Conservation (phyloP, 768 basidiomycete genomes). For the Kwoniella newhampshirensis region DNA sequence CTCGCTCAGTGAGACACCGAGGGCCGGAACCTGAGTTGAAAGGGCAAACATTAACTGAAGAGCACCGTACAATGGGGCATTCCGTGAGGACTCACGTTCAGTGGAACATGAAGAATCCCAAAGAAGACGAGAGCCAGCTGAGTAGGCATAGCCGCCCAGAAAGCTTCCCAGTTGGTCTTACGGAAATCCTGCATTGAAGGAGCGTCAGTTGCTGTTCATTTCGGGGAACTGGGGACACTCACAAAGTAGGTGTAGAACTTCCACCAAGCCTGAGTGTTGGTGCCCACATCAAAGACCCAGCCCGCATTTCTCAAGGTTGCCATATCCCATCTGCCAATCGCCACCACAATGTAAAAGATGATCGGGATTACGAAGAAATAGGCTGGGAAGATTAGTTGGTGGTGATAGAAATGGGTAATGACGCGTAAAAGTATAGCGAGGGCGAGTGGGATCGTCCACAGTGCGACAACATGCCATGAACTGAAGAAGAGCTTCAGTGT, state of each 20-base stretch:
- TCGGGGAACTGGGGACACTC: conserved; percentile 33
- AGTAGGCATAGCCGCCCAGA: conserved; percentile 85
- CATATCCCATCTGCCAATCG: conserved; percentile 65
- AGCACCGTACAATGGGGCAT: neutral
- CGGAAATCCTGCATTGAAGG: conserved; percentile 59
- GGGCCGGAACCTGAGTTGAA: conserved; percentile 84
- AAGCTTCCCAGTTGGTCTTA: conserved; percentile 63
- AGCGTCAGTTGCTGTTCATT: neutral
- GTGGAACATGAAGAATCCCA: conserved; percentile 49
- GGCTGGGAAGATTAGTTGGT: conserved; percentile 85
- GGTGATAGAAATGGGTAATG: conserved; percentile 74
- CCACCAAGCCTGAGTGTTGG: conserved; percentile 66
- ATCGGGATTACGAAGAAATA: conserved; percentile 65
- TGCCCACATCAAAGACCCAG: conserved; percentile 82
- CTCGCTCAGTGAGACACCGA: conserved; percentile 85
- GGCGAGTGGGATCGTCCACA: conserved; percentile 77
- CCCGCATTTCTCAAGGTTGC: conserved; percentile 63
- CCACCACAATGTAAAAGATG: conserved; percentile 78
- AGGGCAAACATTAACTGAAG: conserved; percentile 49
- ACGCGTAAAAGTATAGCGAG: conserved; percentile 75
- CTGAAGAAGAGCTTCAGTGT: conserved; percentile 70
- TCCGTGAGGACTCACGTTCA: conserved; percentile 43
- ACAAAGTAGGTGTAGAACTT: conserved; percentile 81
- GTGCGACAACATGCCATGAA: conserved; percentile 62
- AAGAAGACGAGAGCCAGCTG: conserved; percentile 75